A percentile compares a stretch with the other conserved stretches of the same genome.
Evolutionary conservation across 164 flowering plant species (phyloP).

Genomic region (Echeveria elegans): DNA sequence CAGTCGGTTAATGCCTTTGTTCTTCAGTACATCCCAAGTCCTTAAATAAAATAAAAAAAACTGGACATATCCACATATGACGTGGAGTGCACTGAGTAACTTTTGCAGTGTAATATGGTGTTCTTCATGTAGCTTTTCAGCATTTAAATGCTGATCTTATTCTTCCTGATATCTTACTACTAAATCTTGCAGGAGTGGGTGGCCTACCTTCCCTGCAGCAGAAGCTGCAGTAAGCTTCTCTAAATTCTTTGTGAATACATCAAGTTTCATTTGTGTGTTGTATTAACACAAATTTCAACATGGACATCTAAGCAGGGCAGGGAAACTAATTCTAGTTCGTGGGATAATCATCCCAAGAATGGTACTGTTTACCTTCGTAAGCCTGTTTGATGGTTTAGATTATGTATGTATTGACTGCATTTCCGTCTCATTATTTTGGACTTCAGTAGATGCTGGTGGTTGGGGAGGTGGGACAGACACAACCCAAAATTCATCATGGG

Average conservation of each 20-base stretch:
- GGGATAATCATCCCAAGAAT: constrained; percentile 20
- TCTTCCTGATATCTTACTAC: background rate
- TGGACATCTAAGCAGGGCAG: constrained; percentile 20
- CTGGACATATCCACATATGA: background rate
- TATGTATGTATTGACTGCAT: background rate
- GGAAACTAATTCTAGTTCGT: constrained; percentile 26
- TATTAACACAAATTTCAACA: constrained; percentile 9
- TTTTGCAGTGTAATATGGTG: background rate
- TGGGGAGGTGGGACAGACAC: constrained; percentile 30
- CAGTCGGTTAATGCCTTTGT: background rate
- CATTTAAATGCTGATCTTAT: background rate
- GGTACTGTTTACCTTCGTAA: constrained; percentile 18
- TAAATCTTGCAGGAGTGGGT: constrained; percentile 36
- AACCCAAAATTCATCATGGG: constrained; percentile 34
- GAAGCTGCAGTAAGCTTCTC: constrained; percentile 33
- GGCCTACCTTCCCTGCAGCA: constrained; percentile 35
- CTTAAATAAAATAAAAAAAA: too few species aligned
- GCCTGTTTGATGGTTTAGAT: background rate
- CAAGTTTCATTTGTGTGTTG: background rate
- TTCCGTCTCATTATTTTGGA: background rate
- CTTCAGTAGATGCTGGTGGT: constrained; percentile 24
- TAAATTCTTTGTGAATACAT: constrained; percentile 2
- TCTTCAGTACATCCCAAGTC: background rate
- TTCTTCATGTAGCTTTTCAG: background rate
- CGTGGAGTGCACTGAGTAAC: background rate